Evolutionary conservation across 345 rosid species (phyloP), one percentile per base, ranked within the genome.

Genomic region (Lagerstroemia speciosa): DNA sequence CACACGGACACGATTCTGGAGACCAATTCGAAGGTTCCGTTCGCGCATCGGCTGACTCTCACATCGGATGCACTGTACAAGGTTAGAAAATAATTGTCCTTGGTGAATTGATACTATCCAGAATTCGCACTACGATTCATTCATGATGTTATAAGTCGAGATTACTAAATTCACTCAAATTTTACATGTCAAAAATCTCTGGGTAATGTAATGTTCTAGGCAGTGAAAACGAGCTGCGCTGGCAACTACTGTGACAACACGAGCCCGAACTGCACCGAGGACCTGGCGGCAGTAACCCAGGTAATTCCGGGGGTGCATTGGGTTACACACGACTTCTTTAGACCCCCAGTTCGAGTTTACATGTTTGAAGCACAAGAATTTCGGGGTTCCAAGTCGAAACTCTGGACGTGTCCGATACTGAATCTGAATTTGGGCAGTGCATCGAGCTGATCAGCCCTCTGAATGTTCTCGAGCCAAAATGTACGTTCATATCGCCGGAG

Each of bases 61-160:
- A 69, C 75, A 41, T 78, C 81, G 10, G 81, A 78, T 66, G 73
- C 72, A 36, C 64, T 78, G 1, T 78, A 78, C 43, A 53, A 69
- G 75, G 81, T 77, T 20, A 52, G 55, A 30, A 20, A 48, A 12
- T 17, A 14, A 14, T 30, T 48, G 33, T 9, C 37, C 30, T 0
- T 17, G 19, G 22, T 63, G 14, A 29, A 60, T 26, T 16, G 17
- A 31, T 2, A 3, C 2, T 61, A 30, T 15, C 15, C 11, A 27
- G n/a, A 31, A 62, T 62, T 14, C 15, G 1, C 4, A 7, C 8
- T 52, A 52, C 6, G 6, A n/a, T n/a, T n/a, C n/a, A n/a, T n/a
- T n/a, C n/a, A n/a, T n/a, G n/a, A n/a, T n/a, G n/a, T n/a, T n/a
- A n/a, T n/a, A n/a, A n/a, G n/a, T 52, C 5, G 17, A 52, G 17